Evolutionary conservation across 2,329 filamentous ascomycete genomes (phyloP), one percentile per base, ranked within the genome.

Genomic region (Fusarium sp.): DNA sequence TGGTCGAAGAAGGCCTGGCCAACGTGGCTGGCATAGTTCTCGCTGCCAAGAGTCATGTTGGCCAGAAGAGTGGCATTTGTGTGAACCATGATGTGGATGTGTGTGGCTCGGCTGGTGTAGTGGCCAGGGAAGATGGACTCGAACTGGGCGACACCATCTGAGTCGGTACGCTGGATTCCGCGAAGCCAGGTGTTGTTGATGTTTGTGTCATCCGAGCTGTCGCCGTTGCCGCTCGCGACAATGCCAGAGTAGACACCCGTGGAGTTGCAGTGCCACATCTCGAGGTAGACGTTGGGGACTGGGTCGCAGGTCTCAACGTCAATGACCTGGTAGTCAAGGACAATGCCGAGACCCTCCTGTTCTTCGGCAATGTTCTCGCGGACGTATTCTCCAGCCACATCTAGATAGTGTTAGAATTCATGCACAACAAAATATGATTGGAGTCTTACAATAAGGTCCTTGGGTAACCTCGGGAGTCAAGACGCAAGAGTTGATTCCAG

Each of bases 1-100:
- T 89, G 85, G 76, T 89, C 86, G 74, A 89, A 87, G 79, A 88
- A 90, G 59, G 88, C 77, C 76, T 91, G 88, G n/a, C 88, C 88
- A 29, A 90, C 83, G 76, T 90, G 87, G 8, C 86, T 84, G 58
- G 86, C 82, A 33, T 78, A 78, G 44, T 75, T 76, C 0, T 78
- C 74, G 29, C 74, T 76, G 18, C 76, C 75, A 4, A 81, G 75
- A 1, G 80, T 81, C 33, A 75, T 66, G 69, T 81, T 81, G 31
- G 70, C 50, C 14, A 75, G 68, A 4, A 76, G 62, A 8, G 77
- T 77, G 3, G 77, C 77, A 55, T 79, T 79, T 51, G 77, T 71
- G 67, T 81, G 76, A 81, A 82, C 75, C 51, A 80, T 69, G 33
- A 80, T 57, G 65, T 86, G 85, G 13, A 84, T 83, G 69, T 87